phyloP scores from a whole-genome alignment of 2,329 filamentous ascomycete genomes.

The Hypoxylon sp. region DNA sequence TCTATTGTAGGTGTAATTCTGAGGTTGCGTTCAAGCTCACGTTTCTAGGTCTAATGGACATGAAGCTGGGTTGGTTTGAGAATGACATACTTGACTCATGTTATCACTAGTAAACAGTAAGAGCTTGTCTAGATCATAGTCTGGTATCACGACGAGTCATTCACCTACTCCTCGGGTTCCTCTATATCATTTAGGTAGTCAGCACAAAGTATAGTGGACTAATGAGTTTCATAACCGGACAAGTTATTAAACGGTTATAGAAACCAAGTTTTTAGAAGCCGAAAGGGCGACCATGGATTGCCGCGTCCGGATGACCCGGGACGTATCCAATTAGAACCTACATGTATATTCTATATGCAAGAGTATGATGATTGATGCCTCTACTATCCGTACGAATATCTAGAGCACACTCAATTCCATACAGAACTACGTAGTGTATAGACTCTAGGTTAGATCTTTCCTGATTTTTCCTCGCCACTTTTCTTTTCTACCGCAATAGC shows the following conservation, averaged over 20 bases:
- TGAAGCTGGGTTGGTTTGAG: neutral
- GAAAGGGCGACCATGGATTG: slow-evolving; percentile 1
- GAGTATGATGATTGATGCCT: neutral
- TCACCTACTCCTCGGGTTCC: neutral
- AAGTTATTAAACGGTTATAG: neutral
- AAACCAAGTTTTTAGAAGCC: neutral
- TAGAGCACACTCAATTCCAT: neutral
- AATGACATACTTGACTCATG: neutral
- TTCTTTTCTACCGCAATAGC: neutral
- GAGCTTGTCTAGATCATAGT: neutral
- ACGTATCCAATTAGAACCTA: slow-evolving; percentile 3
- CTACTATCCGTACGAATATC: neutral
- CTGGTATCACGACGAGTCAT: slow-evolving; percentile 2
- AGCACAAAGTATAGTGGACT: neutral
- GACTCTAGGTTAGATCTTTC: neutral
- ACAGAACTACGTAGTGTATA: neutral
- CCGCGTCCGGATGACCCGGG: slow-evolving; percentile 21
- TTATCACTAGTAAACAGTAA: neutral
- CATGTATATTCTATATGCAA: neutral
- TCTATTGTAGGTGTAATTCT: neutral
- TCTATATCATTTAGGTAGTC: neutral
- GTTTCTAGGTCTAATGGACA: neutral
- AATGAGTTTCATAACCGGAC: neutral
- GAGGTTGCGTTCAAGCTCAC: neutral
- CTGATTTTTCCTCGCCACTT: slow-evolving; percentile 1